phyloP scores from a whole-genome alignment of 495 filamentous ascomycete species.

The Talaromyces wortmannii region DNA sequence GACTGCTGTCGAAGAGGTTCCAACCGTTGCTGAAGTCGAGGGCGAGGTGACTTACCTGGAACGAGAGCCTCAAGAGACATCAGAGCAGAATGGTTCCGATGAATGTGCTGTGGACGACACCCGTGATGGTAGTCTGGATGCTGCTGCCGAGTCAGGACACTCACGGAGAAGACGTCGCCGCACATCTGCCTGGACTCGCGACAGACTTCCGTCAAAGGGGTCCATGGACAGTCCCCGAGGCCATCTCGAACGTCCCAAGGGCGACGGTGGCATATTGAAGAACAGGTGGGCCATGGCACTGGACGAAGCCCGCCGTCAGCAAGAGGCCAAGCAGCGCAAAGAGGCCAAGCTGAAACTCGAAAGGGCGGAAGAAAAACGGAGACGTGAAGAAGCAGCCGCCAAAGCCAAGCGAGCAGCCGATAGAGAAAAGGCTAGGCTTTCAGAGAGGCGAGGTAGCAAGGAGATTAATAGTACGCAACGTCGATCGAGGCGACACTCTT shows the following conservation, averaged over 20 bases:
- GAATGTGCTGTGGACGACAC: constrained; percentile 6
- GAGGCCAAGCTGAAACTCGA: constrained; percentile 12
- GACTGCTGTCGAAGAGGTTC: constrained; percentile 2
- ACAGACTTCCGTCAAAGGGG: constrained; percentile 6
- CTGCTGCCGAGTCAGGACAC: neutral
- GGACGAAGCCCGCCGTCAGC: constrained; percentile 29
- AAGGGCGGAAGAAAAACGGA: constrained; percentile 5
- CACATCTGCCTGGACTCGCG: constrained; percentile 9
- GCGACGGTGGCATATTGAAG: constrained; percentile 22
- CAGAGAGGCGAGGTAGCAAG: constrained; percentile 3
- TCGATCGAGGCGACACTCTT: constrained; percentile 15
- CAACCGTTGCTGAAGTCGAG: no score
- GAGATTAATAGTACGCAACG: constrained; percentile 3
- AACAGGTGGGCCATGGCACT: constrained; percentile 34
- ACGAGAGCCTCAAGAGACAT: constrained; percentile 4
- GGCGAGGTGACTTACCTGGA: neutral
- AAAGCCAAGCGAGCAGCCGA: constrained; percentile 7
- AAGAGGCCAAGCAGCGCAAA: constrained; percentile 25
- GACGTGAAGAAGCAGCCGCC: constrained; percentile 7
- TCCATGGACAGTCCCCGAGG: constrained; percentile 7
- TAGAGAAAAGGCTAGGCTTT: constrained; percentile 10
- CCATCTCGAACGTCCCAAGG: constrained; percentile 22
- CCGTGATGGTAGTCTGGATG: neutral
- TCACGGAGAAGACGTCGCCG: constrained; percentile 5
- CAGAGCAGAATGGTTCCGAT: constrained; percentile 3